Evolutionary conservation across 1,284 basidiomycete genomes (phyloP).

Genomic region (Cutaneotrichosporon sp.): DNA sequence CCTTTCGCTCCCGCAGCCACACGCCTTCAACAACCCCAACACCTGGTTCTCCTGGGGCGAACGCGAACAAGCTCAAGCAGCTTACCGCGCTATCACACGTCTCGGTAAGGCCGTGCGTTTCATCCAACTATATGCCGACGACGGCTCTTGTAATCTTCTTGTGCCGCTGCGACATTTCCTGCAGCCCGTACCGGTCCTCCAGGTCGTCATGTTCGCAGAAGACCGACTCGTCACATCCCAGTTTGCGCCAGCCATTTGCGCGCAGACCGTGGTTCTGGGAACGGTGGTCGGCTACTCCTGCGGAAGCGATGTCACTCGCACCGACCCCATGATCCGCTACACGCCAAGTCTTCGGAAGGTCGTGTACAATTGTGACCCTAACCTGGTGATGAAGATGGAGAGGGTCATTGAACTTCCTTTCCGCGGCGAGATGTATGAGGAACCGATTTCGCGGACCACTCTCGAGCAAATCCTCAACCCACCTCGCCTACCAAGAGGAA

Average conservation of each 20-base stretch:
- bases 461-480: too few relatives aligned
- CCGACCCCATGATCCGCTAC: neutral
- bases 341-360: neutral
- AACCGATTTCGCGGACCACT: too few relatives aligned
- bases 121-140: neutral
- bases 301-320: too few relatives aligned
- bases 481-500: too few relatives aligned
- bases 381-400: neutral
- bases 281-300: neutral
- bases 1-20: neutral
- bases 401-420: neutral
- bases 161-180: neutral
- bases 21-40: neutral
- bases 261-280: neutral
- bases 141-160: neutral
- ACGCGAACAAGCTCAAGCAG: neutral
- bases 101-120: neutral
- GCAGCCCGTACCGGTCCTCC: neutral
- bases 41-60: neutral
- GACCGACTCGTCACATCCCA: too few relatives aligned
- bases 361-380: neutral
- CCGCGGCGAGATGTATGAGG: too few relatives aligned
- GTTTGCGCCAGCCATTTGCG: too few relatives aligned
- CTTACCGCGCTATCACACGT: neutral
- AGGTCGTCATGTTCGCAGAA: too few relatives aligned